A percentile compares a stretch with the other conserved stretches of the same genome.
Evolutionary conservation across 208 protist species (phyloP).

Genomic region (Trichomonas vaginalis): DNA sequence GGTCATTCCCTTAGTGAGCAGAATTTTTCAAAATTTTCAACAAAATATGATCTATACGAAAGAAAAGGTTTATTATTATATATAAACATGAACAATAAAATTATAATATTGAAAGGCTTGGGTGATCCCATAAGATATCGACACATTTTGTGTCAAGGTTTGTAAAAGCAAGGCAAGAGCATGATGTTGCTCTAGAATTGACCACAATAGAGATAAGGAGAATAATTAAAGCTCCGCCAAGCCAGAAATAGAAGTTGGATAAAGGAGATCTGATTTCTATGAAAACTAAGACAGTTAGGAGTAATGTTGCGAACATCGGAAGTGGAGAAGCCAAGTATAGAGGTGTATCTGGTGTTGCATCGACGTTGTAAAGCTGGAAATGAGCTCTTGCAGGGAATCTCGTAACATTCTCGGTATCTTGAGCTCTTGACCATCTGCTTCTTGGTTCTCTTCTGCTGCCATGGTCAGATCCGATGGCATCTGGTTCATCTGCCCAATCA

Average conservation of each 20-base stretch:
- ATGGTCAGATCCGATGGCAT: background rate
- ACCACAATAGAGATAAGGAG: background rate
- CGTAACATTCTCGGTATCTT: background rate
- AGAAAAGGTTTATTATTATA: background rate
- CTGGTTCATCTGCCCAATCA: background rate
- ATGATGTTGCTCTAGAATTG: background rate
- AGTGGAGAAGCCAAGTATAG: background rate
- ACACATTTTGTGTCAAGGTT: background rate
- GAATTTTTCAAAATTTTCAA: no score
- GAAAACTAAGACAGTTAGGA: background rate
- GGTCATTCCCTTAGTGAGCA: no score
- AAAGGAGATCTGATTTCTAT: background rate
- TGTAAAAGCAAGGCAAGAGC: background rate
- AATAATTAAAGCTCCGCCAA: background rate
- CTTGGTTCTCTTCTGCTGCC: background rate
- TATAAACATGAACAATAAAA: background rate
- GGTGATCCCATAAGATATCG: background rate
- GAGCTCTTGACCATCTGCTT: background rate
- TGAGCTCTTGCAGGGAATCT: background rate
- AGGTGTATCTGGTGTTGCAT: background rate
- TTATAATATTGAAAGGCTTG: background rate
- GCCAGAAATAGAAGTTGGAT: background rate
- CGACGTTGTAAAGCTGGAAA: conserved; percentile 5
- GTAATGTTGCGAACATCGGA: background rate
- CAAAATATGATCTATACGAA: no score